These are phyloP conservation scores for Uronychia setigera DNA, from an alignment of 73 alveolate species.

Conservation along the genomic window DNA sequence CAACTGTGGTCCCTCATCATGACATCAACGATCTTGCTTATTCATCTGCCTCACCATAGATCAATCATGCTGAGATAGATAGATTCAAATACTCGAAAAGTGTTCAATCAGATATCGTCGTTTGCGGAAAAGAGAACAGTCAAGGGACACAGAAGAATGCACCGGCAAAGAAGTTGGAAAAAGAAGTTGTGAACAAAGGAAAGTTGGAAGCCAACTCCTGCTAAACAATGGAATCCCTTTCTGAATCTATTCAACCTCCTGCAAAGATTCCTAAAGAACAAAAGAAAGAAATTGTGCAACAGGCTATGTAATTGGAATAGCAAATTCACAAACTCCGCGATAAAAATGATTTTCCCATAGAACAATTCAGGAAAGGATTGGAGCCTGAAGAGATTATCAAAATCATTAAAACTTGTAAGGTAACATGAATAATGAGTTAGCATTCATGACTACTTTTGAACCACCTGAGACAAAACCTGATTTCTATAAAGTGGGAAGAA, in stretches of 20 bases:
- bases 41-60: too few species aligned
- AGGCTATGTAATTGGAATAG: not conserved
- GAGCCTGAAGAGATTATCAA: constrained; percentile 22
- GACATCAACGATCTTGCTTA: too few species aligned
- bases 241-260: not conserved
- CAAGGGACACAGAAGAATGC: not conserved
- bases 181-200: not conserved
- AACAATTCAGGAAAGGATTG: not conserved
- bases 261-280: not conserved
- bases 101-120: not conserved
- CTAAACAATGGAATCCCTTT: not conserved
- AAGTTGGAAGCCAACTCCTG: not conserved
- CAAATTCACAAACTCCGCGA: not conserved
- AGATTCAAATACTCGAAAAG: not conserved
- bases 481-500: constrained; percentile 29
- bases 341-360: not conserved
- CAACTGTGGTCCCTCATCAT: too few species aligned
- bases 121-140: not conserved
- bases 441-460: constrained; percentile 31
- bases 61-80: not conserved
- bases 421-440: not conserved
- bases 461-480: constrained; percentile 53
- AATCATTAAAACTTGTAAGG: constrained; percentile 24
- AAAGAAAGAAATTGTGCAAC: not conserved
- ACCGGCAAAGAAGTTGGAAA: not conserved